phyloP scores from a whole-genome alignment of 305 asterid species.

The Fraxinus xanthoxyloides region DNA sequence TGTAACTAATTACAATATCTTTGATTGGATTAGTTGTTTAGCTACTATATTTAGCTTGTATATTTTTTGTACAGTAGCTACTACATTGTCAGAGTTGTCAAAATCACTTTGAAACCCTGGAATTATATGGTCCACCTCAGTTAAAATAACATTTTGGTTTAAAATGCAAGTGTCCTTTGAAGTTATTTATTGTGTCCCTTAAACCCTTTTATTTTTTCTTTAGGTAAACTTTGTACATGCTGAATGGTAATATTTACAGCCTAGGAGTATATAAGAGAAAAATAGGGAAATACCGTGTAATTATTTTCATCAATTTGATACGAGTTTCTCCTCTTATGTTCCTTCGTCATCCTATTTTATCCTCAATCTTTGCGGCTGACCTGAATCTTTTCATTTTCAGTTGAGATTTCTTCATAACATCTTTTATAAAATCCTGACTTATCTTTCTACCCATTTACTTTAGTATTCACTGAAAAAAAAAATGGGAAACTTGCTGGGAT shows the following conservation, averaged over 20 bases:
- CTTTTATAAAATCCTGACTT: neutral
- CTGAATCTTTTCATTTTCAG: neutral
- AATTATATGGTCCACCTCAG: neutral
- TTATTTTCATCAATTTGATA: neutral
- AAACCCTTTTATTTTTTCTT: neutral
- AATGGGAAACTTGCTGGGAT: neutral
- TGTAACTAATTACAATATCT: neutral
- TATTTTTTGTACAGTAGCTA: neutral
- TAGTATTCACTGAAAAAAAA: neutral
- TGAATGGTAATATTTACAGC: neutral
- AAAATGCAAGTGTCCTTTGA: neutral
- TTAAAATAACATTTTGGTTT: neutral
- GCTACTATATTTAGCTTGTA: neutral
- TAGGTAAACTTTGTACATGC: neutral
- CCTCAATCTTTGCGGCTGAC: neutral
- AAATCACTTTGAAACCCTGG: neutral
- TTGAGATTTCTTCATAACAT: neutral
- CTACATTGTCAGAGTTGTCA: neutral
- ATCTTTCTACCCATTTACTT: neutral
- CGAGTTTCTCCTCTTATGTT: neutral
- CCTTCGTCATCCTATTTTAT: neutral
- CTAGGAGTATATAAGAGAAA: neutral
- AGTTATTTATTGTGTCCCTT: neutral
- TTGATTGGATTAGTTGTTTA: neutral
- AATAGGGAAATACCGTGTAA: neutral